Percentiles rank a stretch among this genome's conserved stretches.
Conservation (phyloP, 2,329 filamentous ascomycete species). For the Microcera coccophila region DNA sequence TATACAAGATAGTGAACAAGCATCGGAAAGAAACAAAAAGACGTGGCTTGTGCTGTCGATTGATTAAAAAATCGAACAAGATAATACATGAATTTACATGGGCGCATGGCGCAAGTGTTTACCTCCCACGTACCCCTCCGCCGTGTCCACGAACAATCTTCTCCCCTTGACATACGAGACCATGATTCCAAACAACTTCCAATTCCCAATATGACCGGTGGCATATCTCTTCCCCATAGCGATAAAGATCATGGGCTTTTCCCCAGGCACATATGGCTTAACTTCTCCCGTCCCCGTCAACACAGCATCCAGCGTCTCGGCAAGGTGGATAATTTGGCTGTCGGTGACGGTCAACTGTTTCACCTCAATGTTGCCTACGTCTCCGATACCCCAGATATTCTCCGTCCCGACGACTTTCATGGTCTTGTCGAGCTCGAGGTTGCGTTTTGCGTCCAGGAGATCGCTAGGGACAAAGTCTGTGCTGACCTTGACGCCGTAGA, state of each 20-base stretch:
- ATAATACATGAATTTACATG: slow-evolving; percentile 23
- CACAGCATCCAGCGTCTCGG: slow-evolving; percentile 27
- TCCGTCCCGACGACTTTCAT: slow-evolving; percentile 30
- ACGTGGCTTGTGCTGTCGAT: too few species aligned
- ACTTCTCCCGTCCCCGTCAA: slow-evolving; percentile 15
- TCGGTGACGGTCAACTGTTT: slow-evolving; percentile 36
- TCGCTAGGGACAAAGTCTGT: slow-evolving; percentile 35
- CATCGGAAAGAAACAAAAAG: too few species aligned
- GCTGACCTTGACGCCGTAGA: slow-evolving; percentile 43
- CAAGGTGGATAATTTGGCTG: slow-evolving; percentile 32
- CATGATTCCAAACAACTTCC: slow-evolving; percentile 31
- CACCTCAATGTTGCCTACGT: slow-evolving; percentile 38
- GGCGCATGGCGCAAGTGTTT: slow-evolving; percentile 26
- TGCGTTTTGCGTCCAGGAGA: slow-evolving; percentile 32
- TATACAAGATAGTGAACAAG: too few species aligned
- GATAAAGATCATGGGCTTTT: slow-evolving; percentile 29
- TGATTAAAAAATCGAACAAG: too few species aligned
- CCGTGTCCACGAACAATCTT: slow-evolving; percentile 31
- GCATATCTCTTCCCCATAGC: slow-evolving; percentile 26
- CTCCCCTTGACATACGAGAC: slow-evolving; percentile 34
- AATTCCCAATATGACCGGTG: slow-evolving; percentile 32
- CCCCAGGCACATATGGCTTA: slow-evolving; percentile 17
- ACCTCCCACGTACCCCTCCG: slow-evolving; percentile 27
- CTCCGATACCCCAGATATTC: slow-evolving; percentile 43
- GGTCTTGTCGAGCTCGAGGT: slow-evolving; percentile 31